These are phyloP conservation scores for Xylaria sp. DNA, from an alignment of 2,329 filamentous ascomycete genomes.

Conservation along the genomic window DNA sequence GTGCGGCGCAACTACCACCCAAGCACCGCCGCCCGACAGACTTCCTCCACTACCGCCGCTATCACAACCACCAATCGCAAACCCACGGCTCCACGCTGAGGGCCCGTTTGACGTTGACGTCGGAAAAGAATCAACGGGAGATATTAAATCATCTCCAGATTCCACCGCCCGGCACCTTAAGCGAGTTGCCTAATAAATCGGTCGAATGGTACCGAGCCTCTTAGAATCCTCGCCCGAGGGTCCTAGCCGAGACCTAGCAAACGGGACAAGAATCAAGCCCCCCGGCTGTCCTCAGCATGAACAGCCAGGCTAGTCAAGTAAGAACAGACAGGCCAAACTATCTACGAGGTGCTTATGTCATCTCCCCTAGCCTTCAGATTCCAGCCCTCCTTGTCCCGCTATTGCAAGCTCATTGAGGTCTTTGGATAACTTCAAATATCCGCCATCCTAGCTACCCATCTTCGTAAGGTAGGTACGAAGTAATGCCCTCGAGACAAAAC, in stretches of 20 bases:
- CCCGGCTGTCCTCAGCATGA: constrained; percentile 13
- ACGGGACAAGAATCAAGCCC: constrained; percentile 13
- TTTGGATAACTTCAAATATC: neutral
- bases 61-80: neutral
- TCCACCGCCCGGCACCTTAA: neutral
- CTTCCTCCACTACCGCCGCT: constrained; percentile 5
- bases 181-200: neutral
- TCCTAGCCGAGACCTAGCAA: constrained; percentile 15
- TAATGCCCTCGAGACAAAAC: neutral
- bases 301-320: constrained; percentile 20
- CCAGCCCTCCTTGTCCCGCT: constrained; percentile 1
- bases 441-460: constrained; percentile 1
- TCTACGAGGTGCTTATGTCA: constrained; percentile 24
- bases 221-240: constrained; percentile 20
- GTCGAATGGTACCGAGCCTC: constrained; percentile 4
- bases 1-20: constrained; percentile 12
- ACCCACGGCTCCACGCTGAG: neutral
- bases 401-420: constrained; percentile 2
- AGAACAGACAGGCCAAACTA: constrained; percentile 20
- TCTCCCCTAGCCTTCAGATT: constrained; percentile 5
- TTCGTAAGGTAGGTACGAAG: neutral
- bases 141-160: neutral
- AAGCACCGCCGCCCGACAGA: neutral
- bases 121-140: neutral
- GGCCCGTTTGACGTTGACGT: neutral